These are phyloP conservation scores for Colletotrichum tanaceti DNA, from an alignment of 2,329 filamentous ascomycete genomes.

Conservation along the genomic window DNA sequence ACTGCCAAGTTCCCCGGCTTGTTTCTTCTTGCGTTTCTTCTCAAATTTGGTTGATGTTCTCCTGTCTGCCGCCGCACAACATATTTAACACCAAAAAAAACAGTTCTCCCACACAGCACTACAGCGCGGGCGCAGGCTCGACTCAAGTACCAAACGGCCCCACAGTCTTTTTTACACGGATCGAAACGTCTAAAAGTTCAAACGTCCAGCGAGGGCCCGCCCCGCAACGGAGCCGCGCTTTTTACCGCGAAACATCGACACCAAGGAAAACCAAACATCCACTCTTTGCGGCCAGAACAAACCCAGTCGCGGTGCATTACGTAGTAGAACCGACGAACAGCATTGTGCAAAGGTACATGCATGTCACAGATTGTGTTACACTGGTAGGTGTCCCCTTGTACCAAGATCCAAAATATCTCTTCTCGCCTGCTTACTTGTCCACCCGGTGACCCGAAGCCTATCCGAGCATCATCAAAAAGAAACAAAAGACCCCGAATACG, in stretches of 20 bases:
- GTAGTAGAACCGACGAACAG: conserved; percentile 14
- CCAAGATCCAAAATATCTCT: not conserved
- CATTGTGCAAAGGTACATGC: conserved; percentile 12
- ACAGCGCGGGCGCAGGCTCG: not conserved
- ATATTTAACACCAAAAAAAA: conserved; percentile 5
- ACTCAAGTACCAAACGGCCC: conserved; percentile 6
- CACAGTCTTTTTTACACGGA: conserved; percentile 23
- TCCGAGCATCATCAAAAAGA: conserved; percentile 15
- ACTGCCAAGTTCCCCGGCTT: not conserved
- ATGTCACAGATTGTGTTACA: not conserved
- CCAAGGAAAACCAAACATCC: conserved; percentile 12
- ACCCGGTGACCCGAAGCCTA: not conserved
- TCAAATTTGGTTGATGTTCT: not conserved
- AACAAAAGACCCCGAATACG: conserved; percentile 4
- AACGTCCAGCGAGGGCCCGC: conserved; percentile 25
- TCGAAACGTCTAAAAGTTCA: not conserved
- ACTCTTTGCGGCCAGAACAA: conserved; percentile 19
- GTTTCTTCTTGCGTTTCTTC: not conserved
- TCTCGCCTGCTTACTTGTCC: not conserved
- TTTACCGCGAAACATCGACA: conserved; percentile 27
- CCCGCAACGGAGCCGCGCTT: conserved; percentile 40
- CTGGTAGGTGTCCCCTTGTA: conserved; percentile 6
- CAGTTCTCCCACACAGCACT: not conserved
- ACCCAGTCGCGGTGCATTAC: conserved; percentile 9
- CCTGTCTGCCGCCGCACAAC: not conserved